Conservation (phyloP, 2,329 filamentous ascomycete species). For the Diplocarpon rosae region DNA sequence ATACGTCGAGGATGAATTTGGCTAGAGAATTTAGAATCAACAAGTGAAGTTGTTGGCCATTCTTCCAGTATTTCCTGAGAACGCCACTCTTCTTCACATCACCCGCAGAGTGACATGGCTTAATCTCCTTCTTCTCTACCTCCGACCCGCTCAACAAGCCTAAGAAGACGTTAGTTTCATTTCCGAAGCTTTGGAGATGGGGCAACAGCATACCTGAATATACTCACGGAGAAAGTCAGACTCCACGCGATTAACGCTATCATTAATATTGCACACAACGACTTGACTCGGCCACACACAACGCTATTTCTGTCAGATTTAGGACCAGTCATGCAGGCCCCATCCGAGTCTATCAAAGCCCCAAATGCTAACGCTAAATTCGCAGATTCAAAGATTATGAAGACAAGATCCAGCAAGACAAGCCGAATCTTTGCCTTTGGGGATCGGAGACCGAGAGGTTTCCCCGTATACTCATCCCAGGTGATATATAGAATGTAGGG, state of each 20-base stretch:
- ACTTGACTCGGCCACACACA: constrained; percentile 54
- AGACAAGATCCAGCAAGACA: constrained; percentile 84
- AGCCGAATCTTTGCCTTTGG: constrained; percentile 79
- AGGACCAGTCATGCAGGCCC: constrained; percentile 40
- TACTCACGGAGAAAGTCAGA: constrained; percentile 77
- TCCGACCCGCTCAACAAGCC: constrained; percentile 48
- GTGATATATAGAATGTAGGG: constrained; percentile 90
- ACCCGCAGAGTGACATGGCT: neutral
- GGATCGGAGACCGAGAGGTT: constrained; percentile 77
- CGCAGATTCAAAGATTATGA: constrained; percentile 94
- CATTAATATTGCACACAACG: constrained; percentile 67
- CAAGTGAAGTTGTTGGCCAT: neutral
- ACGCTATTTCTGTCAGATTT: constrained; percentile 28
- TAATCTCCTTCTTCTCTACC: constrained; percentile 37
- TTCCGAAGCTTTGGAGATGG: neutral
- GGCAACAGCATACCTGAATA: constrained; percentile 46
- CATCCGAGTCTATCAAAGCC: constrained; percentile 55
- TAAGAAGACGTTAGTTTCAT: constrained; percentile 24
- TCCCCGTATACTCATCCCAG: constrained; percentile 91
- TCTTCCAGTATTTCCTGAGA: neutral
- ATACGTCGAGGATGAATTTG: no score
- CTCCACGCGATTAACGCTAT: constrained; percentile 84
- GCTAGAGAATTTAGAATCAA: no score
- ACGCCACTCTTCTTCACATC: neutral
- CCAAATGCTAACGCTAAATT: constrained; percentile 86